A percentile compares a stretch with the other conserved stretches of the same genome.
These are phyloP conservation scores for Boletus huronensis DNA, from an alignment of 768 basidiomycete genomes.

Conservation along the genomic window DNA sequence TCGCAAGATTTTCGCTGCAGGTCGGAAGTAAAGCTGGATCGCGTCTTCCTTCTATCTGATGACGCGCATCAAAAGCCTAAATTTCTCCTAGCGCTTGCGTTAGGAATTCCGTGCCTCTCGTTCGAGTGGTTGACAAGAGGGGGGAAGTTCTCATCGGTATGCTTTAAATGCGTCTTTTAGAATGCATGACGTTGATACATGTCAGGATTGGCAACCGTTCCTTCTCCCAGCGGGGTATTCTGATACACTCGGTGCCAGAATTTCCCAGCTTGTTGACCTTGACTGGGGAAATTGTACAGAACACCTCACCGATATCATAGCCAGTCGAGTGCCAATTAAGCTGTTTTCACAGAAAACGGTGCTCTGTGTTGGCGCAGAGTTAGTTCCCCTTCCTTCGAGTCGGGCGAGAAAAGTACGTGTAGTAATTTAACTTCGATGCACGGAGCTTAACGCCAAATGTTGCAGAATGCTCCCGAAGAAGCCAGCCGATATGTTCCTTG, in stretches of 20 bases:
- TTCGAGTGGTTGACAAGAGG: slow-evolving; percentile 43
- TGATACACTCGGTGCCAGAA: slow-evolving; percentile 36
- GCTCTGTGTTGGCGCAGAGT: slow-evolving; percentile 56
- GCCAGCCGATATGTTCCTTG: slow-evolving; percentile 50
- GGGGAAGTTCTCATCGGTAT: slow-evolving; percentile 33
- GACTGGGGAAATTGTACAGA: slow-evolving; percentile 49
- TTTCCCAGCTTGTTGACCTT: slow-evolving; percentile 47
- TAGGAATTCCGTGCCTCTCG: slow-evolving; percentile 81
- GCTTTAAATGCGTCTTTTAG: neutral
- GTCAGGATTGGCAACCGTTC: slow-evolving; percentile 58
- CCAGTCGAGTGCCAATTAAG: slow-evolving; percentile 53
- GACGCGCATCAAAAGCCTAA: slow-evolving; percentile 70
- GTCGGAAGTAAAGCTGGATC: slow-evolving; percentile 35
- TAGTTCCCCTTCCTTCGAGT: slow-evolving; percentile 42
- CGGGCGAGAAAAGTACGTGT: slow-evolving; percentile 23
- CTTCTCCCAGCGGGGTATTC: slow-evolving; percentile 53
- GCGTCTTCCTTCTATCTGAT: slow-evolving; percentile 67
- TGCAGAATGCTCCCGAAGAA: slow-evolving; percentile 30
- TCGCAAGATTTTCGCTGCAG: slow-evolving; percentile 46
- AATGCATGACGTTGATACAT: slow-evolving; percentile 16
- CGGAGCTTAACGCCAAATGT: neutral
- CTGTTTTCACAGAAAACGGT: slow-evolving; percentile 52
- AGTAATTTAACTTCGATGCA: neutral
- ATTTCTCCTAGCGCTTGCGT: slow-evolving; percentile 74
- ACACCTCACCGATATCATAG: slow-evolving; percentile 57